These are phyloP conservation scores for Incumbomyces lentus DNA, from an alignment of 2,329 filamentous ascomycete genomes.

Conservation along the genomic window DNA sequence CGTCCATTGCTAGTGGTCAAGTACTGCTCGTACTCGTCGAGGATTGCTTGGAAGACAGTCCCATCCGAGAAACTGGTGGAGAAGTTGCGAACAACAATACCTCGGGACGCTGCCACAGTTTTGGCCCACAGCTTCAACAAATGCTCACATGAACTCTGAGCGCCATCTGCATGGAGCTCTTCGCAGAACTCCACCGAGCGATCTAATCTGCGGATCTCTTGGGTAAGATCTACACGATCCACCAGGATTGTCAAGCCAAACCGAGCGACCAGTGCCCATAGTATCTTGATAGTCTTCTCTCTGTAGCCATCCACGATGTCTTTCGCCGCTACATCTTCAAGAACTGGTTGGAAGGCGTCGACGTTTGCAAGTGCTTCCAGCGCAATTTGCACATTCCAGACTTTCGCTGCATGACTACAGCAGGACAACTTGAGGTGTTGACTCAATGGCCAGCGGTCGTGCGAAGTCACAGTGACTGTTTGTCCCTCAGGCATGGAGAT, in stretches of 20 bases:
- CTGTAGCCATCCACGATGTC: conserved; percentile 56
- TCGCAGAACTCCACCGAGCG: conserved; percentile 12
- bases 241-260: conserved; percentile 46
- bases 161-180: conserved; percentile 18
- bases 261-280: conserved; percentile 50
- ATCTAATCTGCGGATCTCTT: conserved; percentile 39
- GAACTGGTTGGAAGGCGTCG: conserved; percentile 31
- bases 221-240: conserved; percentile 44
- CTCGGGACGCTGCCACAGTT: conserved; percentile 38
- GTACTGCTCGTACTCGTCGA: conserved; percentile 45
- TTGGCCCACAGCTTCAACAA: conserved; percentile 49
- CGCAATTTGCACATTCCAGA: conserved; percentile 50
- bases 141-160: conserved; percentile 23
- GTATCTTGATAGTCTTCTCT: conserved; percentile 51
- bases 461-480: conserved; percentile 29
- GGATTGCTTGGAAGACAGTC: conserved; percentile 43
- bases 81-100: conserved; percentile 42
- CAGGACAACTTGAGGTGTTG: conserved; percentile 50
- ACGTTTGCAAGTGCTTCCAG: conserved; percentile 42
- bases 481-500: conserved; percentile 36
- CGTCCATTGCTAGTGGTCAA: not conserved
- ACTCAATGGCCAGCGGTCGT: conserved; percentile 40
- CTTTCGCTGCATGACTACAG: conserved; percentile 43
- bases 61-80: conserved; percentile 49
- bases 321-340: conserved; percentile 39